Conservation (phyloP, 257 asterid genomes). For the Gynochthodes officinalis region DNA sequence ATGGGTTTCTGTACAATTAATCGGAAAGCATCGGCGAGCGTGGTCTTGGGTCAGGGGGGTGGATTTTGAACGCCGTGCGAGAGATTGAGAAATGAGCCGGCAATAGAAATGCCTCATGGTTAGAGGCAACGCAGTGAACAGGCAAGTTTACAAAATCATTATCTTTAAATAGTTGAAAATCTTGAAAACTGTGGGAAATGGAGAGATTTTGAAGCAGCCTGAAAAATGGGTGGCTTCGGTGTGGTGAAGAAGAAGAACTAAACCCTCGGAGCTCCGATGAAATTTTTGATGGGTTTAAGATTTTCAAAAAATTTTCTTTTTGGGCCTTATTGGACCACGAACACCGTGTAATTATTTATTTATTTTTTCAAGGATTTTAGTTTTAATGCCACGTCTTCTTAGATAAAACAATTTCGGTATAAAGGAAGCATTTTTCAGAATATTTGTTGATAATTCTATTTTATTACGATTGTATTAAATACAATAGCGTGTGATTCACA, state of each 20-base stretch:
- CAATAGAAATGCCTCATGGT: slow-evolving; percentile 45
- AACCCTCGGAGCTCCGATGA: background rate
- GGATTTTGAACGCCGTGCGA: slow-evolving; percentile 30
- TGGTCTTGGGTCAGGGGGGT: slow-evolving; percentile 17
- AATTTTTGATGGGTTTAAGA: slow-evolving; percentile 9
- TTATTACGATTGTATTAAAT: too few relatives aligned
- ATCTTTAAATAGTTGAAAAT: background rate
- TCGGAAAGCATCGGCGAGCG: background rate
- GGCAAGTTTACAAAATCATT: slow-evolving; percentile 16
- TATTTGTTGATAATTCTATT: too few relatives aligned
- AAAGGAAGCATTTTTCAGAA: too few relatives aligned
- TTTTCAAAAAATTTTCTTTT: background rate
- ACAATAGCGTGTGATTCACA: too few relatives aligned
- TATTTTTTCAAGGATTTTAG: background rate
- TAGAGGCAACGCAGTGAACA: background rate
- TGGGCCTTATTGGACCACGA: background rate
- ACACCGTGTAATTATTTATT: too few relatives aligned
- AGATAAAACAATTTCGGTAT: too few relatives aligned
- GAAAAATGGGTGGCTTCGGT: background rate
- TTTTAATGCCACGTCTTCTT: too few relatives aligned
- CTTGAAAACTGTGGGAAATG: background rate
- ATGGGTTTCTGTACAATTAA: slow-evolving; percentile 18
- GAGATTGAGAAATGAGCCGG: slow-evolving; percentile 44
- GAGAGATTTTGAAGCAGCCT: background rate
- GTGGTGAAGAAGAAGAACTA: background rate